These are phyloP conservation scores for Leccinum subrobustum DNA, from an alignment of 1,284 basidiomycete genomes.

Conservation along the genomic window DNA sequence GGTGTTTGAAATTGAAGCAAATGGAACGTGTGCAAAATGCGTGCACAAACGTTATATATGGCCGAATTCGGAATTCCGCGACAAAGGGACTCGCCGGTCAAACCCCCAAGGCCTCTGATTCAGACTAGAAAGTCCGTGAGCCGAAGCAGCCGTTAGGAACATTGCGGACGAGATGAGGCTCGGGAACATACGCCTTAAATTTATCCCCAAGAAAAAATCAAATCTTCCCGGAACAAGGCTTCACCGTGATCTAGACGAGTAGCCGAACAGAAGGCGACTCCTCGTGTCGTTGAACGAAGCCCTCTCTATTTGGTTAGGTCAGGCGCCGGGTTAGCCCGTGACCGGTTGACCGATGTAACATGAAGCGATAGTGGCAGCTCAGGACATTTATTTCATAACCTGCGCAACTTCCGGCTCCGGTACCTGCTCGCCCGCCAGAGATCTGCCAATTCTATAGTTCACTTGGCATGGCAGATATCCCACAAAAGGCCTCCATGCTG, in stretches of 20 bases:
- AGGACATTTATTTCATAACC: neutral
- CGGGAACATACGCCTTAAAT: neutral
- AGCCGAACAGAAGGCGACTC: neutral
- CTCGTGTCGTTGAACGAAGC: neutral
- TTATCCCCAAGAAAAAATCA: neutral
- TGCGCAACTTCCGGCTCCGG: neutral
- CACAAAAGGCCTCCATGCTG: slow-evolving; percentile 12
- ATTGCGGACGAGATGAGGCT: too few species aligned
- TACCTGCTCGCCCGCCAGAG: neutral
- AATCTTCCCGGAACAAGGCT: neutral
- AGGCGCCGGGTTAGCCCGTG: neutral
- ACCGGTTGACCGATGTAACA: neutral
- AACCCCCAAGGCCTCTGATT: neutral
- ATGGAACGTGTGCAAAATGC: neutral
- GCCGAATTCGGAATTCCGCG: neutral
- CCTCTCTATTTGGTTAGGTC: neutral
- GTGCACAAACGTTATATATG: neutral
- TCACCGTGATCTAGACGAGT: neutral
- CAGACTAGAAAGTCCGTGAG: neutral
- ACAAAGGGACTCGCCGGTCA: neutral
- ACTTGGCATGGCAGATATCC: neutral
- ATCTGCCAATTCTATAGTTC: neutral
- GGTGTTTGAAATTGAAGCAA: neutral
- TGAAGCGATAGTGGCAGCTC: neutral
- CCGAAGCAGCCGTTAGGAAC: neutral